Evolutionary conservation across 2,329 filamentous ascomycete genomes (phyloP), one percentile per base, ranked within the genome.

Genomic region (Fonsecaea multimorphosa): DNA sequence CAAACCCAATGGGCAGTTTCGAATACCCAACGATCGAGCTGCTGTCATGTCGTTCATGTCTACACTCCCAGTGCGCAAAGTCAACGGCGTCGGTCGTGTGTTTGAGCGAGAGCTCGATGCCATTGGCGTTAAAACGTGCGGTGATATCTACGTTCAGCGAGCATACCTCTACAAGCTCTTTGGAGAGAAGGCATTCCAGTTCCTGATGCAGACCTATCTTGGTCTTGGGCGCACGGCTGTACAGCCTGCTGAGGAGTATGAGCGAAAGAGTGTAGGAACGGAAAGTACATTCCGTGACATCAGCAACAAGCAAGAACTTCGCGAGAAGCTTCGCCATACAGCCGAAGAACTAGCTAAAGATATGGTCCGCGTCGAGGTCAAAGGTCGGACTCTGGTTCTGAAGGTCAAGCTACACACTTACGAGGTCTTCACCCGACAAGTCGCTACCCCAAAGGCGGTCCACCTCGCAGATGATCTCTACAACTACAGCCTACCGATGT

Each of bases 391-490:
- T 0, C 80, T 99, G 1, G 92, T 92, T 24, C 81, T 99, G 38
- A 99, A 99, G 77, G 85, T 97, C 70, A 99, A 99, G 76, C 81
- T 98, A 7, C 92, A 97, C 76, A 97, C 93, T 0, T 99, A 94
- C 73, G 93, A 98, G 76, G 91, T 97, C 22, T 85, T 92, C 58
- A 96, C 93, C 0, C 85, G 95, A 34, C 95, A 99, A 75, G 85
- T 87, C 5, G 86, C 91, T 2, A 85, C 89, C 1, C 89, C 91
- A 0, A 90, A 89, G 70, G 88, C 93, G 0, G 84, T 97, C 1
- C 85, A 80, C 56, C 81, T 85, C 5, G 90, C 92, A 0, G 89
- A 94, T 46, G 95, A 99, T 72, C 79, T 99, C 3, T 98, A 94
- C 78, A 88, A 86, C 60, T 91, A 88, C 73, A 84, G 92, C 0